Evolutionary conservation across 495 filamentous ascomycete species (phyloP).

Genomic region (Sordaria brevicollis): DNA sequence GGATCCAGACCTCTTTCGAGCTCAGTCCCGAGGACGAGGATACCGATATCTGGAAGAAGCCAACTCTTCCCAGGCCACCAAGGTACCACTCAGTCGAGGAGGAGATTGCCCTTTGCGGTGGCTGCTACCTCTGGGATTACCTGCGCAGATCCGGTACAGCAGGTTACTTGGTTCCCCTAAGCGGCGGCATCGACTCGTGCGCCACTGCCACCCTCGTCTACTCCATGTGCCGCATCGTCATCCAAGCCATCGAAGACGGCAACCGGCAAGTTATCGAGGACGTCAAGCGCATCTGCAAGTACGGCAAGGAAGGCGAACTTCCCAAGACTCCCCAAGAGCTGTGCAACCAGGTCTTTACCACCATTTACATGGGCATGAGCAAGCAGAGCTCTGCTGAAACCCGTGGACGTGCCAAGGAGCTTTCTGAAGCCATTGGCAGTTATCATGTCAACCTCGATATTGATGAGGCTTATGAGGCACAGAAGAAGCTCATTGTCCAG

Average conservation of each 20-base stretch:
- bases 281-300: slow-evolving; percentile 50
- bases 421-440: slow-evolving; percentile 58
- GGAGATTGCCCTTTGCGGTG: slow-evolving; percentile 62
- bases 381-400: slow-evolving; percentile 64
- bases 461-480: slow-evolving; percentile 45
- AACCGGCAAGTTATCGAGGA: slow-evolving; percentile 59
- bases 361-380: slow-evolving; percentile 72
- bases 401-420: slow-evolving; percentile 53
- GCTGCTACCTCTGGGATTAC: slow-evolving; percentile 82
- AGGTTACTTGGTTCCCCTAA: slow-evolving; percentile 48
- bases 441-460: slow-evolving; percentile 74
- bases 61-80: slow-evolving; percentile 24
- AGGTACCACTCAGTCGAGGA: slow-evolving; percentile 58
- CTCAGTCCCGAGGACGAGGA: slow-evolving; percentile 29
- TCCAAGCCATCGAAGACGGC: slow-evolving; percentile 51
- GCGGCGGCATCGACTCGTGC: slow-evolving; percentile 65
- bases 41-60: slow-evolving; percentile 15
- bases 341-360: slow-evolving; percentile 56
- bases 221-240: slow-evolving; percentile 68
- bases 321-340: slow-evolving; percentile 54
- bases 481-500: slow-evolving; percentile 22
- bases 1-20: slow-evolving; percentile 30
- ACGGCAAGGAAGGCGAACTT: slow-evolving; percentile 38
- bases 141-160: slow-evolving; percentile 53
- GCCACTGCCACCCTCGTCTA: slow-evolving; percentile 54